Base-by-base conservation (phyloP, 176 grass and related monocot genomes). In the Poa annua region DNA sequence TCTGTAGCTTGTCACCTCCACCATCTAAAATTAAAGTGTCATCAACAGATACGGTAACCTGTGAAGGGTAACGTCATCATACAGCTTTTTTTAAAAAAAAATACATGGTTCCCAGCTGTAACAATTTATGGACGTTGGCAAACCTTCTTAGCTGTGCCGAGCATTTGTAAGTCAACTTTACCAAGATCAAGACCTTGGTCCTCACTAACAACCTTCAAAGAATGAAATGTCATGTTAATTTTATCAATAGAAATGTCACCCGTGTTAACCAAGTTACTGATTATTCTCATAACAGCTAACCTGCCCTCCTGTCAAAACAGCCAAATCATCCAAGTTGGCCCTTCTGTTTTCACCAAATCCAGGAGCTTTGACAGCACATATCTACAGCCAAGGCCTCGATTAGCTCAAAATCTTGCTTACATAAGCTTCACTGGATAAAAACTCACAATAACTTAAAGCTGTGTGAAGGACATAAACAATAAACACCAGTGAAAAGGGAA, bases 291-390 rank as follows among this genome's bases (percentile, higher is more conserved):
- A 59, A 62, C 65, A 66, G 22, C 84, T 79, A 79, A 98, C 96
- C 96, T 95, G 85, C 49, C 90, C 92, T 83, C 96, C 90, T 74
- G 90, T 98, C 86, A 95, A 80, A 75, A 91, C 87, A 70, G 92
- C 96, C 83, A 95, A 79, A 81, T 98, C 96, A 76, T 98, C 92
- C 87, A 98, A 87, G 88, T 90, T 95, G 79, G 89, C 85, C 68
- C 82, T 89, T 89, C 92, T 98, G 52, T 89, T 94, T 84, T 98
- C 96, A 86, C 96, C 96, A 95, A 93, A 98, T 32, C 96, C 96
- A 86, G 96, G 92, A 69, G 92, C 90, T 92, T 98, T 98, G 60
- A 98, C 87, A 38, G 96, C 96, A 86, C 92, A 98, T 62, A 98
- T 87, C 92, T 98, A 90, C 11, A 91, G 76, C 75, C 19, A 66